Base-by-base conservation (phyloP, 1,284 basidiomycete genomes). In the Kalmanozyma brasiliensis region DNA sequence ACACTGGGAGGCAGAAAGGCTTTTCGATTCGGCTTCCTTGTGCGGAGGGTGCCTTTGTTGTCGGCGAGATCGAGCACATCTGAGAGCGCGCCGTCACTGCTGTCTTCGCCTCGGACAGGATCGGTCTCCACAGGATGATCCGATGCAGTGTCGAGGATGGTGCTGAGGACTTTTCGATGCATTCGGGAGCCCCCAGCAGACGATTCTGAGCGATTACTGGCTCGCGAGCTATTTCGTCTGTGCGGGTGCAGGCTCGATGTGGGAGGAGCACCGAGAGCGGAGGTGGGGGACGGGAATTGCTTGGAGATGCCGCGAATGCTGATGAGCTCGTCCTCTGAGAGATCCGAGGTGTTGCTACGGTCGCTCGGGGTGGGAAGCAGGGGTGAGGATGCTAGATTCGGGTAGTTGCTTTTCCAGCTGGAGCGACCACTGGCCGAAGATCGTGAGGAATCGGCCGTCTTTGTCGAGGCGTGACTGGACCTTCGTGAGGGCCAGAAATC, bases 1-100 rank as follows among this genome's bases (percentile, higher is more conserved):
- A 23, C 38, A 7, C 38, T 19, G 5, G 30, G 14, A 4, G 23
- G 41, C n/a, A 33, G 35, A 19, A 47, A 29, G 23, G 30, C 8
- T 49, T 33, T 53, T 8, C 49, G 44, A 1, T 34, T 24, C 10
- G 30, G 45, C n/a, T 36, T 33, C 35, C 41, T 33, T 19, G 34
- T 20, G 32, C 38, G 36, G 13, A 64, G 52, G 6, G 49, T 23
- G 8, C 52, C 64, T 16, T 37, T 37, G 22, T 43, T 49, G 14
- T 55, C 55, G 19, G 60, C 47, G 1, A 72, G 33, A 17, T 68
- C 19, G 36, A 72, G 60, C 8, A 72, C 60, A 8, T 68, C 56
- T 3, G 59, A 63, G 5, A 68, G 57, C 2, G 48, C 49, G 17
- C 51, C 49, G 19, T 72, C 69, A 26, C 43, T 49, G 34, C 41